Conservation (phyloP, 73 alveolate species). For the Durusdinium trenchii region DNA sequence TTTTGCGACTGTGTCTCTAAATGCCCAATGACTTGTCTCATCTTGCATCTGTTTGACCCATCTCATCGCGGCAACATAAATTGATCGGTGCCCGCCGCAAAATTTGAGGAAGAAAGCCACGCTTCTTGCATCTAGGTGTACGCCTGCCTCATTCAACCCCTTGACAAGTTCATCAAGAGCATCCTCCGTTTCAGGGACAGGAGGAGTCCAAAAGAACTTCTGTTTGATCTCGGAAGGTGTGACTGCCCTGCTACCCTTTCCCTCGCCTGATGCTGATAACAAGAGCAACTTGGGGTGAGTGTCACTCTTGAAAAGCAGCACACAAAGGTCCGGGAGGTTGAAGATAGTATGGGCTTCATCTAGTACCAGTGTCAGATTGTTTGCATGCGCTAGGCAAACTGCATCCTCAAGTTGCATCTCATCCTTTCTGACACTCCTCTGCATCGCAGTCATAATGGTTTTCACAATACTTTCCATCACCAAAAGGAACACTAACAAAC, state of each 20-base stretch:
- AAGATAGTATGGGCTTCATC: slow-evolving; percentile 36
- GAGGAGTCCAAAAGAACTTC: slow-evolving; percentile 44
- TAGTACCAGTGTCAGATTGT: neutral
- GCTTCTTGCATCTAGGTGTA: neutral
- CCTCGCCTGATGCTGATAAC: slow-evolving; percentile 25
- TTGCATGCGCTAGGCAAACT: neutral
- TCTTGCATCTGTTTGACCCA: slow-evolving; percentile 1
- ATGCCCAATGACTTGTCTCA: neutral
- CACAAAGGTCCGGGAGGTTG: neutral
- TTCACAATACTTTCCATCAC: neutral
- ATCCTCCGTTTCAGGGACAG: slow-evolving; percentile 1
- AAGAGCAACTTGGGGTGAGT: slow-evolving; percentile 4
- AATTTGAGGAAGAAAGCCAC: slow-evolving; percentile 30
- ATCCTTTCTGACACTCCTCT: neutral
- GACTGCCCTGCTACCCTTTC: neutral
- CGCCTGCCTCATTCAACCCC: slow-evolving; percentile 1
- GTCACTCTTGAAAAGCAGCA: neutral
- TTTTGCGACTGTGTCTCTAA: neutral
- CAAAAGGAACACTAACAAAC: slow-evolving; percentile 32
- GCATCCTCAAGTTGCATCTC: neutral
- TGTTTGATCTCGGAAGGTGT: slow-evolving; percentile 28
- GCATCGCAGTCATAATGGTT: neutral
- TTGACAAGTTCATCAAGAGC: neutral
- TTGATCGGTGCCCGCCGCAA: slow-evolving; percentile 40
- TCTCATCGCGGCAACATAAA: neutral